phyloP scores from a whole-genome alignment of 441 rosid genomes.

The Bruguiera hainesii region DNA sequence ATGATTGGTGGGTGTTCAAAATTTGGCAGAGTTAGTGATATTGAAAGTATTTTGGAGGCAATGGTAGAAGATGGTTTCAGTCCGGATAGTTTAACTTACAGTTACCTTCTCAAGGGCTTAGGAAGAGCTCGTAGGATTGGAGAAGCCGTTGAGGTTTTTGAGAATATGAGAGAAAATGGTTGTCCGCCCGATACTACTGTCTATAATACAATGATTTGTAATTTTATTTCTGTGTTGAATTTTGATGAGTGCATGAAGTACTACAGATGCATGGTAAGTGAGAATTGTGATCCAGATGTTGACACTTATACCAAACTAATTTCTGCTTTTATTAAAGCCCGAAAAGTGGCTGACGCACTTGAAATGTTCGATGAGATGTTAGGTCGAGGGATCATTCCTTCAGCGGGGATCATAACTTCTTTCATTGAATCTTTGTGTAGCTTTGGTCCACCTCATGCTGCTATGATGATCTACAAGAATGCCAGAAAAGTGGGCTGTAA shows the following conservation, averaged over 20 bases:
- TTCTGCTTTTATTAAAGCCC: conserved; percentile 60
- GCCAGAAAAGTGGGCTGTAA: conserved; percentile 68
- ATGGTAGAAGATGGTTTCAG: conserved; percentile 55
- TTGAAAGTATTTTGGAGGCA: conserved; percentile 55
- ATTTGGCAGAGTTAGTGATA: conserved; percentile 52
- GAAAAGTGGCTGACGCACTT: conserved; percentile 84
- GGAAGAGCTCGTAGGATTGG: conserved; percentile 72
- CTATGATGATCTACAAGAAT: conserved; percentile 68
- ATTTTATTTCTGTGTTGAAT: conserved; percentile 47
- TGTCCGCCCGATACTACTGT: conserved; percentile 44
- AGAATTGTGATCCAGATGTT: conserved; percentile 49
- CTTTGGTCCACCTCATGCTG: conserved; percentile 93
- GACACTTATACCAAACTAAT: conserved; percentile 65
- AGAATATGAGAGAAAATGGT: conserved; percentile 46
- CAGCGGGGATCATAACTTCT: conserved; percentile 59
- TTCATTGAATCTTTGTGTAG: conserved; percentile 67
- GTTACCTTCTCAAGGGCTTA: conserved; percentile 62
- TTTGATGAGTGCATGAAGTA: conserved; percentile 53
- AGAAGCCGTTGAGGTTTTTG: conserved; percentile 61
- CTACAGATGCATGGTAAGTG: conserved; percentile 47
- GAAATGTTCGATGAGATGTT: conserved; percentile 84
- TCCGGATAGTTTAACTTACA: conserved; percentile 53
- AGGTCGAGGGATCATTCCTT: conserved; percentile 50
- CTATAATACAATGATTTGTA: conserved; percentile 75
- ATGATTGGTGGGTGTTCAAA: conserved; percentile 75